Conservation (phyloP, 805 yeast species). For the Candida insectalens region DNA sequence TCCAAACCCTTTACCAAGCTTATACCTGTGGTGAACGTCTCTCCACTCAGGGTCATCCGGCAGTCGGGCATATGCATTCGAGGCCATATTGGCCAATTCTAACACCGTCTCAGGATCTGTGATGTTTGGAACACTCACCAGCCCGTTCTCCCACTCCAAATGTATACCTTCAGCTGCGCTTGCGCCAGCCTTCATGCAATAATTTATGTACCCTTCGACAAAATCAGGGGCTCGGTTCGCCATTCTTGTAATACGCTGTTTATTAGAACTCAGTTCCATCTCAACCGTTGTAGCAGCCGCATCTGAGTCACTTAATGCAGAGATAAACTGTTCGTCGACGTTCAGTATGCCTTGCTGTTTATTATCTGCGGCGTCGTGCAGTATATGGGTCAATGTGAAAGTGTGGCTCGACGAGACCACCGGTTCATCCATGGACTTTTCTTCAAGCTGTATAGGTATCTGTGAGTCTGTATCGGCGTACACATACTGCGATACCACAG, state of each 20-base stretch:
- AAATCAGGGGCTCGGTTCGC: conserved; percentile 44
- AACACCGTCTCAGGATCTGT: conserved; percentile 66
- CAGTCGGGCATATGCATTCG: conserved; percentile 78
- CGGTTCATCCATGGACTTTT: no score
- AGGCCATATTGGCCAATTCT: conserved; percentile 72
- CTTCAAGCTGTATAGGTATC: no score
- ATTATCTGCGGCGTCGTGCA: conserved; percentile 48
- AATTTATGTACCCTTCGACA: conserved; percentile 56
- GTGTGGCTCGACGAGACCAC: no score
- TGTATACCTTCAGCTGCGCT: no score
- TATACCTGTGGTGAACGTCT: conserved; percentile 40
- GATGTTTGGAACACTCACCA: conserved; percentile 59
- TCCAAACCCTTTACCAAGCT: conserved; percentile 57
- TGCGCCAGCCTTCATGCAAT: no score
- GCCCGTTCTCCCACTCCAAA: conserved; percentile 57
- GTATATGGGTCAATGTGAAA: conserved; percentile 45
- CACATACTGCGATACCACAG: no score
- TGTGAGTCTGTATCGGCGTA: no score
- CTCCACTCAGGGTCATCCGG: conserved; percentile 84
- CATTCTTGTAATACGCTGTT: conserved; percentile 24
- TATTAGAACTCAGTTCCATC: not conserved
- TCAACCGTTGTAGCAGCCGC: not conserved
- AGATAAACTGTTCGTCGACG: conserved; percentile 8
- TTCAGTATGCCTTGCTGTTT: conserved; percentile 32
- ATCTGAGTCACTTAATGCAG: not conserved